Evolutionary conservation across 345 rosid species (phyloP).

Genomic region (Syzygium grande): DNA sequence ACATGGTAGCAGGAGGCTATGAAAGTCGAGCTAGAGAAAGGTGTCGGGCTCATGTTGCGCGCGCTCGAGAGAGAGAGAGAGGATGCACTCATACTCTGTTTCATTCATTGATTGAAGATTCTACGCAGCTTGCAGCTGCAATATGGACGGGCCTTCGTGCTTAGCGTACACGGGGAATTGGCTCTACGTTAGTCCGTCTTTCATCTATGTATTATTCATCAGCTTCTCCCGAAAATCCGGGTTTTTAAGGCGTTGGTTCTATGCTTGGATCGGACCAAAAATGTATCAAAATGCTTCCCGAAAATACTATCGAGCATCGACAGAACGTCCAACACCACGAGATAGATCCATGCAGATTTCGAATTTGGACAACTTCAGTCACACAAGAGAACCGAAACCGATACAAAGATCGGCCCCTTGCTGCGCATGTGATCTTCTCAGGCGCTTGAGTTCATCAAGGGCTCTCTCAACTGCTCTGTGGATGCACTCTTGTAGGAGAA

Average conservation of each 20-base stretch:
- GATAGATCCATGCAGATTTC: neutral
- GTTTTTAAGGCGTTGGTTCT: neutral
- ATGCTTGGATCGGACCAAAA: neutral
- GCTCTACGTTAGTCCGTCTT: neutral
- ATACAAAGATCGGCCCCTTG: neutral
- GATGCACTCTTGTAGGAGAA: constrained; percentile 18
- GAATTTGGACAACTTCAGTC: neutral
- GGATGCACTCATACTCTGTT: neutral
- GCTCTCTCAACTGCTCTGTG: constrained; percentile 16
- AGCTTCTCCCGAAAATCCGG: neutral
- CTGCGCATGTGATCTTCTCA: neutral
- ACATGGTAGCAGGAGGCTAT: neutral
- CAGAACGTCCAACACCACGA: neutral
- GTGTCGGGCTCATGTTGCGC: neutral
- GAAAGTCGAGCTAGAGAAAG: neutral
- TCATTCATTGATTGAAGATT: neutral
- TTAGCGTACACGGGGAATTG: accelerated
- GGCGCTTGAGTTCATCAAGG: constrained; percentile 1
- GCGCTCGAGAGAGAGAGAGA: neutral
- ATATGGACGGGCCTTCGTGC: neutral
- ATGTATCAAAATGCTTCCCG: neutral
- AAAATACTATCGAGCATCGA: neutral
- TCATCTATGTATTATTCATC: neutral
- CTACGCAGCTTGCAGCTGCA: neutral
- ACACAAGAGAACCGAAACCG: neutral